Base-by-base conservation (phyloP, 2,329 filamentous ascomycete species). In the Neofusicoccum sp. region DNA sequence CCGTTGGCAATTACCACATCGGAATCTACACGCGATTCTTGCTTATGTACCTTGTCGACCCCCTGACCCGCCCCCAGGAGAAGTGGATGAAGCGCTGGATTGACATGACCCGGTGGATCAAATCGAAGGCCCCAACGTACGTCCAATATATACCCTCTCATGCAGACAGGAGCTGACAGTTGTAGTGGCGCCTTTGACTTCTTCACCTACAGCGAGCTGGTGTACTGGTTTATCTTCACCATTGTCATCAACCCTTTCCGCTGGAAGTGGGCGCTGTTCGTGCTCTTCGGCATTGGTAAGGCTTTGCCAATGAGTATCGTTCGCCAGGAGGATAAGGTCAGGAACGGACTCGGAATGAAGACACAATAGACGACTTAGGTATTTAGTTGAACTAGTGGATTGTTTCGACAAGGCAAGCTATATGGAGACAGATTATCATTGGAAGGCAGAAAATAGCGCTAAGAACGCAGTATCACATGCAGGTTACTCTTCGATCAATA, bases 191-290 rank as follows among this genome's bases (percentile, higher is more conserved):
- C 91, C 0, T 94, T 96, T 70, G 91, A 96, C 73, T 96, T 96
- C 79, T 95, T 96, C 73, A 96, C 92, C 0, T 96, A 96, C 70
- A 83, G 90, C 0, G 92, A 96, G 76, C 79, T 96, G 56, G 72
- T 95, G 4, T 96, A 91, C 81, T 96, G 92, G 92, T 95, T 94
- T 67, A 74, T 87, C 5, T 96, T 95, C 71, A 89, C 89, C 63
- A 87, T 94, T 45, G 79, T 84, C 4, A 84, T 95, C 69, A 96
- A 96, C 71, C 92, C 92, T 0, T 96, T 96, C 76, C 81, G 92
- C 7, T 96, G 92, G 91, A 96, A 96, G 79, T 96, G 92, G 92
- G 90, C 89, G 0, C 73, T 88, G 0, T 96, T 96, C 72, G 91
- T 96, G 14, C 88, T 96, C 69, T 89, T 89, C 64, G 92, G 92